phyloP scores from a whole-genome alignment of 768 basidiomycete species.

The Lentinula sp. region DNA sequence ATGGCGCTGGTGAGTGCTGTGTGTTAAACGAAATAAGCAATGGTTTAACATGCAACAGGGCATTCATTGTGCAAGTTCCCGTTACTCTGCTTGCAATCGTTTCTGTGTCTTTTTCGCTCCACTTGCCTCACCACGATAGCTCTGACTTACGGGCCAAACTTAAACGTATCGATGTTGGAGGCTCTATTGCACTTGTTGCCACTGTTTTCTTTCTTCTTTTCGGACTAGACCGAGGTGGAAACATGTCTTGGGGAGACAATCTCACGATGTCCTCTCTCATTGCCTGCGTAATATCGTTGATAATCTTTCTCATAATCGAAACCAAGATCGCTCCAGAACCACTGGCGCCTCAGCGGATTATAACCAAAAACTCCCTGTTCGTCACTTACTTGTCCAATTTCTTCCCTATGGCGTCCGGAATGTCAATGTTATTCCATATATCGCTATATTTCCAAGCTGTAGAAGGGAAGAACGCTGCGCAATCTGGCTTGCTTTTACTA shows the following conservation, averaged over 20 bases:
- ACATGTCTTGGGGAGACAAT: constrained; percentile 8
- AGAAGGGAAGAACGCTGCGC: constrained; percentile 15
- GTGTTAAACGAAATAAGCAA: no score
- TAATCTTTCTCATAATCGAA: constrained; percentile 21
- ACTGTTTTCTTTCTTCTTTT: constrained; percentile 27
- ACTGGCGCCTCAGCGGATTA: constrained; percentile 24
- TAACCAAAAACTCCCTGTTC: constrained; percentile 19
- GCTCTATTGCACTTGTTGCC: constrained; percentile 25
- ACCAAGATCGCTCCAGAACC: constrained; percentile 23
- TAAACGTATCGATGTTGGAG: constrained; percentile 30
- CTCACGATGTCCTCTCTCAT: constrained; percentile 6
- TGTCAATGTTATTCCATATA: constrained; percentile 19
- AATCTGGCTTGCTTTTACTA: constrained; percentile 23
- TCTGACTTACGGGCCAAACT: constrained; percentile 21
- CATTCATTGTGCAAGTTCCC: constrained; percentile 31
- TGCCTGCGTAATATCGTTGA: background rate
- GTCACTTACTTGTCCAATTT: constrained; percentile 26
- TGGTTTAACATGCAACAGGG: constrained; percentile 11
- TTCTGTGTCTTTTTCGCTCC: constrained; percentile 24
- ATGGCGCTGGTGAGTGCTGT: constrained; percentile 27
- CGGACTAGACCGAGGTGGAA: constrained; percentile 22
- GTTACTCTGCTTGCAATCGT: constrained; percentile 25
- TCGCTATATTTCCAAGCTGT: constrained; percentile 29
- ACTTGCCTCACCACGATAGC: constrained; percentile 17
- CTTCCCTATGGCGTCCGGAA: constrained; percentile 18